Percentiles rank a stretch among this genome's conserved stretches.
phyloP scores from a whole-genome alignment of 2,329 filamentous ascomycete species.

The Gyromitra esculenta region DNA sequence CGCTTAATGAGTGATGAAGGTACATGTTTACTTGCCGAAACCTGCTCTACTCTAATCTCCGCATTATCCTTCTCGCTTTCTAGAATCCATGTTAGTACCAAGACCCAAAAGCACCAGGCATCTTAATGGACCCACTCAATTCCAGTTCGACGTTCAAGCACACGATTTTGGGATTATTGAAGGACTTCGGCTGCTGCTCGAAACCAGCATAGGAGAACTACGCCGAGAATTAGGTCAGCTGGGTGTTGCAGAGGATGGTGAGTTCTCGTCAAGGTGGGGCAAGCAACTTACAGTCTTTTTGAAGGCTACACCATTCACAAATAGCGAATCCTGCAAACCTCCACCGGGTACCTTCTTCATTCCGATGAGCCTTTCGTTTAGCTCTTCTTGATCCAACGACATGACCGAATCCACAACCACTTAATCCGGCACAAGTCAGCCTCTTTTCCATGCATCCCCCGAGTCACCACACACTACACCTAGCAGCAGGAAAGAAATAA shows the following conservation, averaged over 20 bases:
- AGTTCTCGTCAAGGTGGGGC: not conserved
- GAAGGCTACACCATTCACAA: constrained; percentile 97
- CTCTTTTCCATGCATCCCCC: constrained; percentile 53
- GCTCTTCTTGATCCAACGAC: constrained; percentile 92
- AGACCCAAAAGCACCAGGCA: not conserved
- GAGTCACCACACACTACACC: constrained; percentile 22
- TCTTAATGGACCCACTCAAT: constrained; percentile 66
- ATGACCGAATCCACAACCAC: constrained; percentile 98
- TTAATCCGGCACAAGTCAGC: constrained; percentile 60
- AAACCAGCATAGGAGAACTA: constrained; percentile 95
- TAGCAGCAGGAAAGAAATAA: not conserved
- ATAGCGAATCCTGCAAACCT: constrained; percentile 92
- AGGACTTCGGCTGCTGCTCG: constrained; percentile 97
- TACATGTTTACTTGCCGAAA: constrained; percentile 66
- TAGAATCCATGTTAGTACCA: constrained; percentile 48
- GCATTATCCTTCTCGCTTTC: constrained; percentile 99
- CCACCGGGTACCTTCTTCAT: constrained; percentile 98
- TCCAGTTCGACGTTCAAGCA: constrained; percentile 98
- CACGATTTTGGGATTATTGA: constrained; percentile 93
- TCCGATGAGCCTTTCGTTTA: constrained; percentile 97
- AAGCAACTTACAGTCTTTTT: constrained; percentile 78
- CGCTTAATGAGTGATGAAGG: not conserved
- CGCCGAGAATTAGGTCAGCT: constrained; percentile 11
- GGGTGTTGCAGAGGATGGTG: not conserved
- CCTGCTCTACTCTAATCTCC: constrained; percentile 96